Base-by-base conservation (phyloP, 768 basidiomycete genomes). In the Naganishia randhawae region DNA sequence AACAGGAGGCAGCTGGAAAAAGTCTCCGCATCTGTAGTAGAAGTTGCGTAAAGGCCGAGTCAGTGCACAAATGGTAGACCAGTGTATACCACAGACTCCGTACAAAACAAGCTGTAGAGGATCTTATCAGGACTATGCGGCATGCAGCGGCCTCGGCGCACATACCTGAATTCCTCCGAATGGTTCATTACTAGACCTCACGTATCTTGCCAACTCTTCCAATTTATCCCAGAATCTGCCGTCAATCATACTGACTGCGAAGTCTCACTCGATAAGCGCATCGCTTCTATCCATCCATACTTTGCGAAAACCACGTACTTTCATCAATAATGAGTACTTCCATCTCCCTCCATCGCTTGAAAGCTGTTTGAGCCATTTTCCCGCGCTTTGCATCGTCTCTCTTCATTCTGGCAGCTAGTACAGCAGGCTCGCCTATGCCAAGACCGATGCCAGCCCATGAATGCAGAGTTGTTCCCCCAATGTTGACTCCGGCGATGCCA, bases 1-100 rank as follows among this genome's bases (percentile, higher is more conserved):
- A 11, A 69, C 68, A 14, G 68, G 68, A 27, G 68, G 68, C 16
- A 69, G 51, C 31, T 69, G 68, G 62, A 69, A 69, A 41, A 69
- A 69, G 37, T 54, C 53, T 32, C 39, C 41, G 45, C 65, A 66
- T 42, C 42, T 66, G 27, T 32, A n/a, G 35, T 31, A n/a, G n/a
- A 41, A 1, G 39, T 25, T 9, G 7, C 25, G 27, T 6, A 13
- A 33, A 11, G 14, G 16, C 29, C 22, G 22, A 42, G n/a, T 13
- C 13, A 19, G 55, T 14, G 17, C 10, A 31, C 8, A 19, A 29
- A 1, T 22, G 48, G 25, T 10, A 17, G 25, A 63, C 45, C 14
- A 16, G 14, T 48, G 16, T 1, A 22, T 3, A 22, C 7, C n/a
- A 7, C 14, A 39, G 32, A n/a, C n/a, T 22, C 13, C 67, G 27